Conservation (phyloP, 2,329 filamentous ascomycete genomes). For the Aspergillus sp. region DNA sequence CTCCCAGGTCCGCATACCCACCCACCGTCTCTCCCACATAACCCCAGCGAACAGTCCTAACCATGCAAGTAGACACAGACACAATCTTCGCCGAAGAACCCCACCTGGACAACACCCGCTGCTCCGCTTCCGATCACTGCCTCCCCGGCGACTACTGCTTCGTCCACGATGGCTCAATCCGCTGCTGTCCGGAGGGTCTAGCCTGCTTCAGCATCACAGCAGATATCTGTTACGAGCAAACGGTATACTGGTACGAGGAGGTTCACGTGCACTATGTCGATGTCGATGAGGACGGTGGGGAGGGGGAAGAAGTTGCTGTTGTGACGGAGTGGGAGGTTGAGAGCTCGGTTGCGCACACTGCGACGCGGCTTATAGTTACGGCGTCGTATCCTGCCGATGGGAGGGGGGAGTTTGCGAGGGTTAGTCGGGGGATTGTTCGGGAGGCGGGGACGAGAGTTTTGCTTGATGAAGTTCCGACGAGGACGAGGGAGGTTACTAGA, state of each 20-base stretch:
- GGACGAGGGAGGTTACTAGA: not conserved
- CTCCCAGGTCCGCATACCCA: not conserved
- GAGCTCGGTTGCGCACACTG: not conserved
- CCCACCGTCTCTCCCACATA: not conserved
- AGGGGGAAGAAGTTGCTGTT: not conserved
- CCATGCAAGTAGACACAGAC: not conserved
- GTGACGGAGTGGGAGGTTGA: not conserved
- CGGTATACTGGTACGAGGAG: slow-evolving; percentile 4
- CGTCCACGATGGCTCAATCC: not conserved
- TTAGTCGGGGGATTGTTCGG: not conserved
- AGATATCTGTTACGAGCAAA: not conserved
- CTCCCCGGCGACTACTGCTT: slow-evolving; percentile 6
- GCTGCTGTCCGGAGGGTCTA: slow-evolving; percentile 2
- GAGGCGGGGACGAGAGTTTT: not conserved
- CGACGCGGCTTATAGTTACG: not conserved
- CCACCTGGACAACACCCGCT: not conserved
- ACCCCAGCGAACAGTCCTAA: not conserved
- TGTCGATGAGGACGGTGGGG: not conserved
- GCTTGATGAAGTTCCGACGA: not conserved
- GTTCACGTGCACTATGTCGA: not conserved
- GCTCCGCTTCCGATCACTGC: not conserved
- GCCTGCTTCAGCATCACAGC: not conserved
- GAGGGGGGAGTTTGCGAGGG: not conserved
- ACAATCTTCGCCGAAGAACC: not conserved
- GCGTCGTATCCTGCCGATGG: slow-evolving; percentile 4